Evolutionary conservation across 2,329 filamentous ascomycete genomes (phyloP), one percentile per base, ranked within the genome.

Genomic region (Dryadomyces quercivorus): DNA sequence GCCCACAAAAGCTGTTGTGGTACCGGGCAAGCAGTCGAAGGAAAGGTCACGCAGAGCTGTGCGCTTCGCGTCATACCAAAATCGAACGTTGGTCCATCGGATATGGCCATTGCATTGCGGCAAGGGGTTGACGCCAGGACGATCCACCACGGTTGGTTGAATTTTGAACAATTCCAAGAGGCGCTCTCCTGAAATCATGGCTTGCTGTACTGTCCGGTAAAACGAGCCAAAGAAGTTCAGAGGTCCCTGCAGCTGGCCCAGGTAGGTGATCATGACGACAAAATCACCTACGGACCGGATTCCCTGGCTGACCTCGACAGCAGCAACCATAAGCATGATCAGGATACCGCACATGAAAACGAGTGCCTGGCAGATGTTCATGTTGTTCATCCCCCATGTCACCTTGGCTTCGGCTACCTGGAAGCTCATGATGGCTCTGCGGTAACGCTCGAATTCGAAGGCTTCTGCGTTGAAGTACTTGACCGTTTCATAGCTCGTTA

Each of bases 81-180:
- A 98, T 61, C 86, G 82, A 42, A 97, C 92, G 62, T 93, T 82
- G 57, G 90, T 84, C 75, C 95, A 98, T 20, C 80, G 78, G 57
- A 98, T 88, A 59, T 88, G 85, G 15, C 93, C 93, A 56, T 81
- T 75, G 68, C 91, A 96, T 3, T 76, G 71, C 20, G 75, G 69
- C 57, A 97, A 70, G 0, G 77, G 72, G 49, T 73, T 69, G 1
- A 85, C 88, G 53, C 77, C 73, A 0, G 84, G 81, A 16, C 76
- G 77, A 66, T 98, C 93, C 8, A 92, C 76, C 31, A 98, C 92
- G 0, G 89, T 95, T 0, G 93, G 92, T 62, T 89, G 83, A 63
- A 97, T 93, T 69, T 95, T 95, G 80, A 98, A 97, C 18, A 98
- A 75, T 69, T 97, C 93, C 54, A 98, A 73, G 67, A 98, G 84